Percentiles rank a stretch among this genome's conserved stretches.
Conservation (phyloP, 331 rosid species). For the Quercus lobata region DNA sequence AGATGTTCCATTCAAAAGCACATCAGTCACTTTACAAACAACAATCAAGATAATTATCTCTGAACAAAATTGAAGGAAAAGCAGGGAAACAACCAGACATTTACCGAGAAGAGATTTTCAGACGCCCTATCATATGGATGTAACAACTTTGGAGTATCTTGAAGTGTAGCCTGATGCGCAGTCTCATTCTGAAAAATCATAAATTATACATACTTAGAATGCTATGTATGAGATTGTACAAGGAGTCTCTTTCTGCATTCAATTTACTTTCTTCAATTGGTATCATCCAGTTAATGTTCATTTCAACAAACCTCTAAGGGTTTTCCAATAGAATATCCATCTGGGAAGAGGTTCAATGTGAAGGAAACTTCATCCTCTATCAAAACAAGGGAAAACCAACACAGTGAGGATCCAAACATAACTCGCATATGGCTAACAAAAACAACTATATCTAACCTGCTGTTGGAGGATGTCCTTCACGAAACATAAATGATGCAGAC, state of each 20-base stretch:
- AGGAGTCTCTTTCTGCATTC: neutral
- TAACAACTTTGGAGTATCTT: constrained; percentile 66
- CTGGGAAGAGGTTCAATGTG: constrained; percentile 65
- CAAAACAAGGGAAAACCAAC: constrained; percentile 21
- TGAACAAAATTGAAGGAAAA: constrained; percentile 6
- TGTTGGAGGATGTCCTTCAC: constrained; percentile 38
- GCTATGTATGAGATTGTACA: constrained; percentile 15
- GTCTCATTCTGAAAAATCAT: constrained; percentile 60
- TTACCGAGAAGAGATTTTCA: constrained; percentile 83
- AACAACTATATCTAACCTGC: constrained; percentile 39
- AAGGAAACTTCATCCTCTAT: constrained; percentile 84
- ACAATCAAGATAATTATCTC: neutral
- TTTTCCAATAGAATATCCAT: constrained; percentile 90
- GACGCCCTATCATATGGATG: constrained; percentile 92
- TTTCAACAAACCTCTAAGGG: constrained; percentile 73
- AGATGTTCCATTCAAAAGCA: neutral
- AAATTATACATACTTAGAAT: constrained; percentile 14
- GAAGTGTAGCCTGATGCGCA: constrained; percentile 39
- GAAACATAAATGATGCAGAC: constrained; percentile 38
- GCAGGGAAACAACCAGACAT: constrained; percentile 23
- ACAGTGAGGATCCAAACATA: constrained; percentile 17
- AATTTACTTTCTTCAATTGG: constrained; percentile 4
- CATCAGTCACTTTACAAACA: neutral
- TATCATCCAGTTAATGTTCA: constrained; percentile 1
- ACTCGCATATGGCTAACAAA: constrained; percentile 1